Percentiles rank a stretch among this genome's conserved stretches.
Evolutionary conservation across 2,329 filamentous ascomycete species (phyloP).

Genomic region (Sporothrix inflata): DNA sequence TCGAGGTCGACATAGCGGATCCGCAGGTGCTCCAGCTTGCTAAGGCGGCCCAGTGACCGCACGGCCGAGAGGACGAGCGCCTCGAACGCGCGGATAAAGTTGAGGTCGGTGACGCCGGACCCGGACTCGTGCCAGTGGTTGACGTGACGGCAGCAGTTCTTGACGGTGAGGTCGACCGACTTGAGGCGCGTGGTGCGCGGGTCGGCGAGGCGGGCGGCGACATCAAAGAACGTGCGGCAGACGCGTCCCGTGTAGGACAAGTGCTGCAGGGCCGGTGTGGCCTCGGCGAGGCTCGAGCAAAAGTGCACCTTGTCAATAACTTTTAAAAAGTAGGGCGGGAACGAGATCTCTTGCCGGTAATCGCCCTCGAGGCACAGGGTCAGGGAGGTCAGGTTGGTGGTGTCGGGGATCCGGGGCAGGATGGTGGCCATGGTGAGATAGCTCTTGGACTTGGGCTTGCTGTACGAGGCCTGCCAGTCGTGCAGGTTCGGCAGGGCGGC

Average conservation of each 20-base stretch:
- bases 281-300: conserved; percentile 64
- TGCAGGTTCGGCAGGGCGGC: conserved; percentile 66
- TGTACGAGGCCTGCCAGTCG: conserved; percentile 66
- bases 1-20: conserved; percentile 78
- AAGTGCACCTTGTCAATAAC: conserved; percentile 64
- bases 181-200: conserved; percentile 57
- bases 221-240: conserved; percentile 69
- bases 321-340: conserved; percentile 64
- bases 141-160: conserved; percentile 69
- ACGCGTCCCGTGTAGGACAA: conserved; percentile 73
- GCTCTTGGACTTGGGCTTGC: conserved; percentile 73
- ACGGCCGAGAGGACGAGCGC: conserved; percentile 67
- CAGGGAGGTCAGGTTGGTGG: conserved; percentile 59
- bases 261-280: conserved; percentile 66
- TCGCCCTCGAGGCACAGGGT: conserved; percentile 73
- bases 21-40: conserved; percentile 64
- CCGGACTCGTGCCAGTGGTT: conserved; percentile 63
- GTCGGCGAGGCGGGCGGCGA: conserved; percentile 55
- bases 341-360: conserved; percentile 65
- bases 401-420: conserved; percentile 57
- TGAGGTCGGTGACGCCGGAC: conserved; percentile 71
- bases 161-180: conserved; percentile 72
- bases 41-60: conserved; percentile 60
- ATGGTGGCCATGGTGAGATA: conserved; percentile 71
- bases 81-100: conserved; percentile 74